A percentile compares a stretch with the other conserved stretches of the same genome.
phyloP scores from a whole-genome alignment of 2,329 filamentous ascomycete species.

The Chaetomiaceae sp. region DNA sequence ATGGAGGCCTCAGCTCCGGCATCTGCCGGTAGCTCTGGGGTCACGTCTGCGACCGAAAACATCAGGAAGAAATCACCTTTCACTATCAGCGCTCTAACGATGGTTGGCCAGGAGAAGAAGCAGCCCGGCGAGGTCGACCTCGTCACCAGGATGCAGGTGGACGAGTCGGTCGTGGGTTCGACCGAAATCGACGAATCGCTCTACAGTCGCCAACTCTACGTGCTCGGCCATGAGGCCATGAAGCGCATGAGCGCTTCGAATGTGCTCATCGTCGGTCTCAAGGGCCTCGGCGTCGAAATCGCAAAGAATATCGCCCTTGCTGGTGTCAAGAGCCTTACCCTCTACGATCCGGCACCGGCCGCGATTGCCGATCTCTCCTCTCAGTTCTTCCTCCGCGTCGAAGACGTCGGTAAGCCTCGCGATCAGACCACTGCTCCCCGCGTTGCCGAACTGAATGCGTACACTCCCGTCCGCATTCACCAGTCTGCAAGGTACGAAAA shows the following conservation, averaged over 20 bases:
- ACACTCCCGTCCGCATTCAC: constrained; percentile 84
- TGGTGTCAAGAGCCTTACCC: constrained; percentile 92
- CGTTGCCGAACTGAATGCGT: constrained; percentile 91
- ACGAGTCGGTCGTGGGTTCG: constrained; percentile 50
- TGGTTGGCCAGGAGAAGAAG: constrained; percentile 42
- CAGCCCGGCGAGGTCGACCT: constrained; percentile 55
- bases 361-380: constrained; percentile 86
- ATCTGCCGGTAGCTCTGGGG: not conserved
- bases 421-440: constrained; percentile 82
- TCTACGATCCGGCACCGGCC: constrained; percentile 84
- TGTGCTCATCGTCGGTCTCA: constrained; percentile 84
- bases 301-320: constrained; percentile 98
- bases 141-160: constrained; percentile 62
- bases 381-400: constrained; percentile 89
- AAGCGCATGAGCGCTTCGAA: constrained; percentile 98
- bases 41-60: not conserved
- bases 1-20: not conserved
- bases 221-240: constrained; percentile 78
- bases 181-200: constrained; percentile 67
- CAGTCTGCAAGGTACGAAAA: constrained; percentile 47
- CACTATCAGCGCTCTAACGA: constrained; percentile 5
- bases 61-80: not conserved
- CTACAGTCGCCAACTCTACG: constrained; percentile 70
- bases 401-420: constrained; percentile 88
- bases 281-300: constrained; percentile 94